Evolutionary conservation across 768 basidiomycete genomes (phyloP).

Genomic region (Gelatoporia subvermispora): DNA sequence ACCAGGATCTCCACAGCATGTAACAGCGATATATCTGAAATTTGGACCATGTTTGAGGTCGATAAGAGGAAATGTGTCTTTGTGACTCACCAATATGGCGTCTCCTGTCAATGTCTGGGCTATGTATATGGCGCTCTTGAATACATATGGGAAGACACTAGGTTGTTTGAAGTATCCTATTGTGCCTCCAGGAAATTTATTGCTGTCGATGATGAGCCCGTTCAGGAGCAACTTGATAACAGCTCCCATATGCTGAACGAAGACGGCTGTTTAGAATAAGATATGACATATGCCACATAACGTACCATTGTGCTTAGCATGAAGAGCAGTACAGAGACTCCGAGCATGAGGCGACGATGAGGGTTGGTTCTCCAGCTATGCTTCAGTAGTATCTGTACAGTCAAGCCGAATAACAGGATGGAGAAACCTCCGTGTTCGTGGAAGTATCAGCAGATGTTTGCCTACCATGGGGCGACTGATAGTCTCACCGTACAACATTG

Average conservation of each 20-base stretch:
- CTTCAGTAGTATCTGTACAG: no score
- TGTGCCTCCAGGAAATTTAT: conserved; percentile 17
- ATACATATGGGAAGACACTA: conserved; percentile 24
- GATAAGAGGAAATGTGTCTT: neutral
- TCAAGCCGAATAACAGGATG: no score
- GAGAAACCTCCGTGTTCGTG: no score
- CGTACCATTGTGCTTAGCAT: no score
- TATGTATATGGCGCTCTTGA: conserved; percentile 20
- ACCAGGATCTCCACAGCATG: conserved; percentile 21
- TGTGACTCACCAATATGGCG: conserved; percentile 22
- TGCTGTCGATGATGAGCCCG: conserved; percentile 22
- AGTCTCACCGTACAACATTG: no score
- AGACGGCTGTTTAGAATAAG: neutral
- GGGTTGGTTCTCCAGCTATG: no score
- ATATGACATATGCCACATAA: no score
- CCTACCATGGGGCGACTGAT: no score
- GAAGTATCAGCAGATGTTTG: no score
- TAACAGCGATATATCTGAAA: conserved; percentile 24
- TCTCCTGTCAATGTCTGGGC: conserved; percentile 28
- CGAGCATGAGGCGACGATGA: no score
- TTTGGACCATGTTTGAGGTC: neutral
- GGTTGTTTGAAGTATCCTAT: conserved; percentile 21
- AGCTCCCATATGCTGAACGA: conserved; percentile 7
- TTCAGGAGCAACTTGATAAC: conserved; percentile 1
- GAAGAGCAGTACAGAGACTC: no score